Evolutionary conservation across 768 basidiomycete genomes (phyloP), one percentile per base, ranked within the genome.

Genomic region (Piloderma croceum): DNA sequence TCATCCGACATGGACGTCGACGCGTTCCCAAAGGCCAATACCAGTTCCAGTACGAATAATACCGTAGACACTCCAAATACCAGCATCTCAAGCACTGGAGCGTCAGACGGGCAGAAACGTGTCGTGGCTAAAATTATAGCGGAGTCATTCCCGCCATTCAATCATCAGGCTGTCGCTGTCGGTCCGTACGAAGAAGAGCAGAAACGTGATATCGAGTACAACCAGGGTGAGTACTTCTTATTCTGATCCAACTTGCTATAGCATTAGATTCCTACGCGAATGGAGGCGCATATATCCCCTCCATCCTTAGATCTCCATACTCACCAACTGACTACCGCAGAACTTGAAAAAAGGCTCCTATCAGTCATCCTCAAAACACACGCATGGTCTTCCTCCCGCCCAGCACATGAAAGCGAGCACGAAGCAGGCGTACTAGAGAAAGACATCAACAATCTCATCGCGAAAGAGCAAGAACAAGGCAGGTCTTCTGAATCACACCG

Each of bases 331-430:
- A n/a, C 17, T 10, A 17, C 17, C 24, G 11, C 35, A 67, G 65
- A 64, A 39, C 43, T 65, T 2, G 62, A 54, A 39, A 43, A 44
- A 17, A 57, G 57, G 58, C 46, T 67, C 6, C 46, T 64, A 17
- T 60, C 62, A 12, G 48, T 61, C 18, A 50, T 62, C 39, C 46
- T 67, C 10, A 54, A 62, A 29, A 51, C 61, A 25, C 65, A 64
- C 44, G 65, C 62, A 2, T 67, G 65, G 65, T 54, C 64, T 2
- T 53, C 56, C 9, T 56, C 61, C 11, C 62, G 64, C 13, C 62
- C 64, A 3, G 40, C 50, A 11, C 48, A 54, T 32, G 63, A 64
- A 45, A 57, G 51, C 24, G 53, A 62, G n/a, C 41, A 21, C 15
- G 54, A 47, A 7, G 53, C 59, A 3, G 52, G 54, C 15, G 40